These are phyloP conservation scores for Thalassiosira ordinaria DNA, from an alignment of 352 stramenopile genomes.

Conservation along the genomic window DNA sequence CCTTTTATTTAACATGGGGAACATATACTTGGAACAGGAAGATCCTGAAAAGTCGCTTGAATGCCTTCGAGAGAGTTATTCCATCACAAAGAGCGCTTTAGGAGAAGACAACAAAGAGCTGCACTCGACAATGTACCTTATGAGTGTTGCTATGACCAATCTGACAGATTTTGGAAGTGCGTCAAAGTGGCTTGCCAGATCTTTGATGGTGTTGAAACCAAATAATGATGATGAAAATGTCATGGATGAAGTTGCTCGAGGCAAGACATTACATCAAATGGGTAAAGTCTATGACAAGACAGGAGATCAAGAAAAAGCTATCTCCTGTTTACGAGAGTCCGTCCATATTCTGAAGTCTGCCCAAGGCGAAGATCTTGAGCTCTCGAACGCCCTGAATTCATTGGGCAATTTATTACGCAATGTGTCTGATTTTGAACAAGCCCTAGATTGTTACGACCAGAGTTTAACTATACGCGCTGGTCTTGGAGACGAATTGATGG, in stretches of 20 bases:
- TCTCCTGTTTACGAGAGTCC: constrained; percentile 62
- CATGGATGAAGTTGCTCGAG: constrained; percentile 41
- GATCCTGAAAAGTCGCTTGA: constrained; percentile 51
- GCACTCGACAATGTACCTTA: constrained; percentile 68
- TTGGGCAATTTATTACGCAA: constrained; percentile 62
- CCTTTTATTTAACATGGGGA: constrained; percentile 76
- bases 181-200: constrained; percentile 57
- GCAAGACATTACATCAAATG: constrained; percentile 58
- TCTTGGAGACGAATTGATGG: constrained; percentile 60
- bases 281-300: constrained; percentile 62
- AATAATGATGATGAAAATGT: constrained; percentile 47
- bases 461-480: constrained; percentile 59
- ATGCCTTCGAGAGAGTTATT: constrained; percentile 66
- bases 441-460: constrained; percentile 67
- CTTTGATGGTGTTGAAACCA: constrained; percentile 46
- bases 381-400: constrained; percentile 65
- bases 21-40: constrained; percentile 65
- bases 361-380: constrained; percentile 51
- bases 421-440: constrained; percentile 57
- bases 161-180: constrained; percentile 55
- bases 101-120: constrained; percentile 64
- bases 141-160: constrained; percentile 60
- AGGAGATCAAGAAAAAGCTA: constrained; percentile 49
- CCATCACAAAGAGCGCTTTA: constrained; percentile 62
- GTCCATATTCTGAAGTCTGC: constrained; percentile 57